These are phyloP conservation scores for Gaertneriomyces semiglobifer DNA, from an alignment of 192 early-diverging fungal genomes.

Conservation along the genomic window DNA sequence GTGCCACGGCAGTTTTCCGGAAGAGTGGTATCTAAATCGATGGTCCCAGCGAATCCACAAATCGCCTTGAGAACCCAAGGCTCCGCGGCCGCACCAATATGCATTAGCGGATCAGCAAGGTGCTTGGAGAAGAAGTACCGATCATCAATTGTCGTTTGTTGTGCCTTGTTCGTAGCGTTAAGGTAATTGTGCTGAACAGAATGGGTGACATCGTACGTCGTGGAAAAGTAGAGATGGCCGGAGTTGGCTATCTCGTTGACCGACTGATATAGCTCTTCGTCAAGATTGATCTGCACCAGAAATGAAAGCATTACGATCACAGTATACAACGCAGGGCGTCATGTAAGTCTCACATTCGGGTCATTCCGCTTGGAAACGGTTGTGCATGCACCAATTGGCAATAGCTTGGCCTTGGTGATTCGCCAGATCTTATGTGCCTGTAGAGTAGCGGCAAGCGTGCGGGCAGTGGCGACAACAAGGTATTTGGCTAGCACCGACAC, in stretches of 20 bases:
- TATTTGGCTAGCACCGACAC: conserved; percentile 33
- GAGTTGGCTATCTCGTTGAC: conserved; percentile 43
- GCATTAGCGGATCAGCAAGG: conserved; percentile 34
- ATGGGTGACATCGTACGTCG: conserved; percentile 53
- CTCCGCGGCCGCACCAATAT: conserved; percentile 16
- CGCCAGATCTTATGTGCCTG: conserved; percentile 57
- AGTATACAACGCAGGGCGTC: background rate
- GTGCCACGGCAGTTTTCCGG: background rate
- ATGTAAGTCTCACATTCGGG: too few species aligned
- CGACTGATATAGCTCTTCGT: conserved; percentile 39
- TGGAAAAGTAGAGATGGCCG: conserved; percentile 50
- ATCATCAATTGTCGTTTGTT: conserved; percentile 44
- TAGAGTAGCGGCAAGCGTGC: conserved; percentile 45
- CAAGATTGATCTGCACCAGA: conserved; percentile 32
- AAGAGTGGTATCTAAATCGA: conserved; percentile 37
- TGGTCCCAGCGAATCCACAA: conserved; percentile 47
- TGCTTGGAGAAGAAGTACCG: conserved; percentile 53
- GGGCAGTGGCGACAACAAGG: conserved; percentile 44
- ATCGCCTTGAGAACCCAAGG: conserved; percentile 48
- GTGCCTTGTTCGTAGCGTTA: conserved; percentile 15
- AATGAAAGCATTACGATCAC: too few species aligned
- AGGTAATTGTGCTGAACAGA: conserved; percentile 54
- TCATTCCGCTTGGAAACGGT: background rate
- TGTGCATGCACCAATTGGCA: conserved; percentile 33
- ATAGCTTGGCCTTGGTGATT: conserved; percentile 32